Evolutionary conservation across 2,329 filamentous ascomycete species (phyloP).

Genomic region (Phyllosticta citriasiana): DNA sequence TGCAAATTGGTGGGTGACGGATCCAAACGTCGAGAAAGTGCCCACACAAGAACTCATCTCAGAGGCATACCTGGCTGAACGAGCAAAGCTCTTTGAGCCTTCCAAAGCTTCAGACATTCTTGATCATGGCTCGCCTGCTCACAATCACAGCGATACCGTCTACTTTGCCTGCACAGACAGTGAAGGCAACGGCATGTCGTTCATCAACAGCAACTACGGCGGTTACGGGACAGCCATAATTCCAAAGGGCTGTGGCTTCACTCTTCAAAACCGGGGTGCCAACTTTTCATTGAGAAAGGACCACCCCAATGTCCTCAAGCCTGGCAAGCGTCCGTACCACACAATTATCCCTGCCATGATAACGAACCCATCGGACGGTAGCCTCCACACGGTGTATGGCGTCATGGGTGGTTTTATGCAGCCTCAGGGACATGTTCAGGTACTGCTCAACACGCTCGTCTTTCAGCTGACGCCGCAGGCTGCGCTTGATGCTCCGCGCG

Average conservation of each 20-base stretch:
- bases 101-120: constrained; percentile 44
- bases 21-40: constrained; percentile 62
- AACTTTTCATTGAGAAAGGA: constrained; percentile 59
- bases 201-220: constrained; percentile 92
- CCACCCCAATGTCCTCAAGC: constrained; percentile 73
- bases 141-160: constrained; percentile 82
- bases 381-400: constrained; percentile 76
- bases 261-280: constrained; percentile 82
- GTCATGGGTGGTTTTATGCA: constrained; percentile 99
- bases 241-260: constrained; percentile 79
- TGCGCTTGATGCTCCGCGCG: constrained; percentile 80
- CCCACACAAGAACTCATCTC: constrained; percentile 62
- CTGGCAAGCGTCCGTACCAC: constrained; percentile 85
- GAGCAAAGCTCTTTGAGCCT: constrained; percentile 52
- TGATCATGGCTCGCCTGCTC: constrained; percentile 63
- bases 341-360: constrained; percentile 93
- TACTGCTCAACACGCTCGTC: constrained; percentile 77
- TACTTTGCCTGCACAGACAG: constrained; percentile 82
- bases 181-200: constrained; percentile 81
- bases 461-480: constrained; percentile 76
- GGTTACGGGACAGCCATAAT: constrained; percentile 85
- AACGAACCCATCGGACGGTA: constrained; percentile 64
- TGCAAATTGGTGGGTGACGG: constrained; percentile 79
- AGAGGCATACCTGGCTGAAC: constrained; percentile 61
- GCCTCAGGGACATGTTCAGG: constrained; percentile 91